These are phyloP conservation scores for Poterioochromonas sp. DNA, from an alignment of 352 stramenopile genomes.

Conservation along the genomic window DNA sequence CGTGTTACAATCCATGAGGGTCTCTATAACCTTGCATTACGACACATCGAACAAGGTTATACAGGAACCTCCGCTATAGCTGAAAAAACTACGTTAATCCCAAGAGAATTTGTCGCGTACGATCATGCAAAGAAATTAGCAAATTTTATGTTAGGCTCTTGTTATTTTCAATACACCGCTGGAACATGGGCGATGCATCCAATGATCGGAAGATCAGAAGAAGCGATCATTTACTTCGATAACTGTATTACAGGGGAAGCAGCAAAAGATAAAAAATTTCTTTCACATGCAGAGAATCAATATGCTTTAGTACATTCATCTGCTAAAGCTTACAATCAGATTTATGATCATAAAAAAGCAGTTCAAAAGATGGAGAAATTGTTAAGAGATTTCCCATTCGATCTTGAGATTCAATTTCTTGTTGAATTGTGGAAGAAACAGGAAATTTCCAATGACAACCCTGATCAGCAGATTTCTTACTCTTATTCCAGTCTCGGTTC, in stretches of 20 bases:
- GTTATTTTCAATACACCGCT: not conserved
- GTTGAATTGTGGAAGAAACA: not conserved
- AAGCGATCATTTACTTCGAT: not conserved
- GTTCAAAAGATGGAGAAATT: not conserved
- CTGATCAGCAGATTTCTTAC: not conserved
- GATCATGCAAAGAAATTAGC: not conserved
- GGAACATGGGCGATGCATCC: not conserved
- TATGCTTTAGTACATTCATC: no score
- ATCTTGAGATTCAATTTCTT: not conserved
- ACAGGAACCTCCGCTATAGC: no score
- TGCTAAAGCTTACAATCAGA: no score
- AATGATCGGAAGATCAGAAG: not conserved
- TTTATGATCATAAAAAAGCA: not conserved
- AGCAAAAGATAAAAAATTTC: not conserved
- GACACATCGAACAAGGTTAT: constrained; percentile 18
- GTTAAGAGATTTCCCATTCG: not conserved
- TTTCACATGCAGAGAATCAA: no score
- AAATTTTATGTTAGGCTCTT: not conserved
- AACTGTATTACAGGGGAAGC: not conserved
- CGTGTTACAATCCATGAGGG: constrained; percentile 17
- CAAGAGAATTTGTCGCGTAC: not conserved
- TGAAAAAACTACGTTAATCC: no score
- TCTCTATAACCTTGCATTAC: not conserved
- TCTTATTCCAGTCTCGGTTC: no score
- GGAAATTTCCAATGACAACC: not conserved